phyloP scores from a whole-genome alignment of 2,329 filamentous ascomycete species.

The Colletotrichum sp. region DNA sequence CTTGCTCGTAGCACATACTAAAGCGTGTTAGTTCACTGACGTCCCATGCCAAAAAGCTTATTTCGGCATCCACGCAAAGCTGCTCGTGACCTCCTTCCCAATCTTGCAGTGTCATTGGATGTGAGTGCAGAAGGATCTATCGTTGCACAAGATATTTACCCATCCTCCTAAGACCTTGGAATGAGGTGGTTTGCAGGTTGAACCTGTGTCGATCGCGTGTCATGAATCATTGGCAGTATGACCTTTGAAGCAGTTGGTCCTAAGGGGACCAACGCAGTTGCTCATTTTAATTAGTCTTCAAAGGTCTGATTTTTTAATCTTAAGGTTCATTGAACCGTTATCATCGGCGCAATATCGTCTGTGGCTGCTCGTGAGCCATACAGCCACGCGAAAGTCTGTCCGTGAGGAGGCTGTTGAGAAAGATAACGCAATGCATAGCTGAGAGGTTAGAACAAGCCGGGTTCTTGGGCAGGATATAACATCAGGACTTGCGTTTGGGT shows the following conservation, averaged over 20 bases:
- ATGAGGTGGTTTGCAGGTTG: not conserved
- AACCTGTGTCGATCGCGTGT: rapidly evolving
- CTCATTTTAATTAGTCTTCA: not conserved
- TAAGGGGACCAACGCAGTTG: not conserved
- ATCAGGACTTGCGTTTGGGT: not conserved
- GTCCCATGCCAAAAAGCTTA: not conserved
- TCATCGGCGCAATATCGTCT: not conserved
- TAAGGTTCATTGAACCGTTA: not conserved
- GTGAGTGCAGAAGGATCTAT: not conserved
- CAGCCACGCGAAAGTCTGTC: not conserved
- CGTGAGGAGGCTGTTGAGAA: not conserved
- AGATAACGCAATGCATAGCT: rapidly evolving
- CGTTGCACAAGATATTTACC: not conserved
- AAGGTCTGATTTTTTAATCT: not conserved
- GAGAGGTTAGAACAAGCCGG: not conserved
- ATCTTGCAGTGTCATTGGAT: not conserved
- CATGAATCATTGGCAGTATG: not conserved
- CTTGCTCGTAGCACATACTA: rapidly evolving
- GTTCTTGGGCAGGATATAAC: not conserved
- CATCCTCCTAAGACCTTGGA: not conserved
- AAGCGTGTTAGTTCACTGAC: not conserved
- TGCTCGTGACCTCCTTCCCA: not conserved
- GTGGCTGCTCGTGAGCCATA: not conserved
- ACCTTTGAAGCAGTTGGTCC: not conserved
- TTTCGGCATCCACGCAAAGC: not conserved